phyloP scores from a whole-genome alignment of 257 asterid genomes.

The Penstemon davidsonii region DNA sequence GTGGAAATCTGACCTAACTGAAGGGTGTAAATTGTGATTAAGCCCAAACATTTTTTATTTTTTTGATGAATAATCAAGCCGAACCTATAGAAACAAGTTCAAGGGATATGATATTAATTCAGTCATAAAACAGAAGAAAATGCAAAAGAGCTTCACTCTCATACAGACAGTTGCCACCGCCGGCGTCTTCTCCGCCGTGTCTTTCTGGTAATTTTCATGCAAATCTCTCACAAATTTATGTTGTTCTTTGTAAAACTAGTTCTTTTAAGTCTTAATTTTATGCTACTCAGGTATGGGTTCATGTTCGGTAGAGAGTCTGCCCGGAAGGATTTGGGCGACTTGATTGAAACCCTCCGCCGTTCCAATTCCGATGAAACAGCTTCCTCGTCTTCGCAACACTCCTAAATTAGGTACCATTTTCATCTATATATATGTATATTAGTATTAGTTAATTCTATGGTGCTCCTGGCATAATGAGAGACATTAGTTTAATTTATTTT shows the following conservation, averaged over 20 bases:
- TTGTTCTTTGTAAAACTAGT: background rate
- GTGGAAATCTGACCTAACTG: too few relatives aligned
- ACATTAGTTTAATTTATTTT: too few relatives aligned
- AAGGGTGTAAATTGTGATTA: too few relatives aligned
- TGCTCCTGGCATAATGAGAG: too few relatives aligned
- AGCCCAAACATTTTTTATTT: too few relatives aligned
- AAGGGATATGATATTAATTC: too few relatives aligned
- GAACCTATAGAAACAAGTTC: too few relatives aligned
- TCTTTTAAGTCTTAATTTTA: background rate
- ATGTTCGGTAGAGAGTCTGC: conserved; percentile 92
- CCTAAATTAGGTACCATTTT: conserved; percentile 7
- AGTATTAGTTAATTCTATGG: too few relatives aligned
- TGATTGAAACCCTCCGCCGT: conserved; percentile 71
- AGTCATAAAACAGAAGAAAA: conserved; percentile 21
- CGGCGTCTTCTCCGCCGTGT: conserved; percentile 83
- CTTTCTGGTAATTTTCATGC: conserved; percentile 55
- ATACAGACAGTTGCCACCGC: conserved; percentile 76
- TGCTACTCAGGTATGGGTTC: conserved; percentile 72
- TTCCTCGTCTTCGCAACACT: conserved; percentile 34
- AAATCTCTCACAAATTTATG: background rate
- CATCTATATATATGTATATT: too few relatives aligned
- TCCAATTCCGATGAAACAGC: conserved; percentile 41
- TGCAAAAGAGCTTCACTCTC: conserved; percentile 77
- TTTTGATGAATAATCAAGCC: too few relatives aligned
- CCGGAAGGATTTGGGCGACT: conserved; percentile 71